phyloP scores from a whole-genome alignment of 2,329 filamentous ascomycete species.

The Cercospora zeae-maydis region DNA sequence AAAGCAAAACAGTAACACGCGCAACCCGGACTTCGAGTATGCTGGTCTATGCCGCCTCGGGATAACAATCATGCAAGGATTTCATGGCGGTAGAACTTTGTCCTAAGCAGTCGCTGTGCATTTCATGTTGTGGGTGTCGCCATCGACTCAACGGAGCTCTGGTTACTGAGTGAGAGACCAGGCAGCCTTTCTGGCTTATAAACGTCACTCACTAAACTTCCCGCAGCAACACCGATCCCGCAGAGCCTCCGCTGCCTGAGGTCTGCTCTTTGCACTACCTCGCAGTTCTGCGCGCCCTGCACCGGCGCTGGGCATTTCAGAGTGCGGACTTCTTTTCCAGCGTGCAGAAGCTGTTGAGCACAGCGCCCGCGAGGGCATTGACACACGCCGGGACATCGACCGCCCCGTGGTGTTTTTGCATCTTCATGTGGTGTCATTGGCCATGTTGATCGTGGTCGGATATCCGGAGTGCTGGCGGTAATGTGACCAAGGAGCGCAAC shows the following conservation, averaged over 20 bases:
- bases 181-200: neutral
- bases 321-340: neutral
- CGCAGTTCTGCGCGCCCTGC: neutral
- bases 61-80: conserved; percentile 1
- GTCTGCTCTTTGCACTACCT: neutral
- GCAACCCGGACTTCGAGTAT: conserved; percentile 2
- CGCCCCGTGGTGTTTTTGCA: neutral
- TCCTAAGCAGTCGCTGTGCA: neutral
- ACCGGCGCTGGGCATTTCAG: neutral
- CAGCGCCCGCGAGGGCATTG: no score
- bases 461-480: neutral
- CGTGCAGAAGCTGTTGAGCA: no score
- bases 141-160: neutral
- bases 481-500: neutral
- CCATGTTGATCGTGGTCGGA: neutral
- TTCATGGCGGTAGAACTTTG: neutral
- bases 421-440: neutral
- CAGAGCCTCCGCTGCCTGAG: neutral
- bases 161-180: neutral
- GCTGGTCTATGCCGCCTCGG: neutral
- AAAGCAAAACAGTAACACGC: conserved; percentile 2
- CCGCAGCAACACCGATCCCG: conserved; percentile 3
- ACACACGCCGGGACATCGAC: neutral
- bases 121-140: neutral
- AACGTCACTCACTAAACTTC: neutral